Percentiles rank a stretch among this genome's conserved stretches.
These are phyloP conservation scores for Trichoderma sp. DNA, from an alignment of 2,329 filamentous ascomycete genomes.

Conservation along the genomic window DNA sequence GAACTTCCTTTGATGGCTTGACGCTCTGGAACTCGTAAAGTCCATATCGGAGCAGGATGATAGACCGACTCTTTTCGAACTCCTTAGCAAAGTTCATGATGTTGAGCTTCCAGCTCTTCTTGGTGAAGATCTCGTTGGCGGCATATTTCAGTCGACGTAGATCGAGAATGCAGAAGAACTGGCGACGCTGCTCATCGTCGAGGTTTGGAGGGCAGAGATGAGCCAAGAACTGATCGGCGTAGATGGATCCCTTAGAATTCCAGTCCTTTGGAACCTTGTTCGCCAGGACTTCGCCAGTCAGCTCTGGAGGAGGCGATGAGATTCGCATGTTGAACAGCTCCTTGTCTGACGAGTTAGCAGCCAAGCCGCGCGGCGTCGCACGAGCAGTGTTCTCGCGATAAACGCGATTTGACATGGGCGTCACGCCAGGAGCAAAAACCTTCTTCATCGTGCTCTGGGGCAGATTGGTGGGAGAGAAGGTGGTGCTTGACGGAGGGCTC, in stretches of 20 bases:
- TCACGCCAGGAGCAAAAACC: constrained; percentile 46
- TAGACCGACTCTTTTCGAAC: constrained; percentile 60
- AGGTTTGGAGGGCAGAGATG: constrained; percentile 57
- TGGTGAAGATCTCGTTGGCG: constrained; percentile 57
- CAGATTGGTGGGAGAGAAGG: constrained; percentile 48
- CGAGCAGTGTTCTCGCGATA: constrained; percentile 47
- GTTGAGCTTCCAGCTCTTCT: constrained; percentile 62
- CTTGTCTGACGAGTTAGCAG: constrained; percentile 46
- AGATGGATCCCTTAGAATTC: constrained; percentile 52
- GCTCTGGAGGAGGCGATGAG: constrained; percentile 52
- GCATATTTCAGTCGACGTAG: constrained; percentile 60
- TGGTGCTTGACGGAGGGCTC: constrained; percentile 30
- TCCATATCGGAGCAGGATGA: constrained; percentile 60
- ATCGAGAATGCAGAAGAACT: constrained; percentile 63
- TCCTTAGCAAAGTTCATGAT: constrained; percentile 62
- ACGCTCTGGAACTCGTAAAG: constrained; percentile 63
- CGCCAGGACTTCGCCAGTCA: constrained; percentile 54
- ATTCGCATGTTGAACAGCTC: constrained; percentile 60
- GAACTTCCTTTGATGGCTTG: constrained; percentile 55
- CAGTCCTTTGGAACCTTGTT: constrained; percentile 53
- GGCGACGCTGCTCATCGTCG: constrained; percentile 57
- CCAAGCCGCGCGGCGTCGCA: constrained; percentile 48
- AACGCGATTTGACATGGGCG: constrained; percentile 42
- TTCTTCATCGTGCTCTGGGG: constrained; percentile 46
- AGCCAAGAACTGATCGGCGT: constrained; percentile 57